These are phyloP conservation scores for Pseudocercospora pini-densiflorae DNA, from an alignment of 2,329 filamentous ascomycete genomes.

Conservation along the genomic window DNA sequence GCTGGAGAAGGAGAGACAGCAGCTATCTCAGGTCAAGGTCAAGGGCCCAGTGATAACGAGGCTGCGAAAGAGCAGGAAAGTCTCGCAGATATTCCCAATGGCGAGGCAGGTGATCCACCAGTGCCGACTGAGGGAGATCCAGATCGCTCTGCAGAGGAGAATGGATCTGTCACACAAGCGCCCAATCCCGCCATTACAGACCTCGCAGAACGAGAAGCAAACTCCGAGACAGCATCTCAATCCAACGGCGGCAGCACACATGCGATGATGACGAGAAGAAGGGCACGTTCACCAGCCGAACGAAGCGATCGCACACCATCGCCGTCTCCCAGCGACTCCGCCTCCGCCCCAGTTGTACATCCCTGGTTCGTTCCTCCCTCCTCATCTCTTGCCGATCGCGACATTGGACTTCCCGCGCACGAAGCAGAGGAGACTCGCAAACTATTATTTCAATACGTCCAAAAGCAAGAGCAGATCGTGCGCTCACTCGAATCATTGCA, in stretches of 20 bases:
- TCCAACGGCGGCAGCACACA: slow-evolving; percentile 50
- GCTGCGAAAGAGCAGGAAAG: neutral
- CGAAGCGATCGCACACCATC: slow-evolving; percentile 43
- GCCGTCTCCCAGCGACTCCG: slow-evolving; percentile 51
- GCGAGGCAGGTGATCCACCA: neutral
- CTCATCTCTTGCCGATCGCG: slow-evolving; percentile 66
- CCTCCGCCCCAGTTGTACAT: slow-evolving; percentile 62
- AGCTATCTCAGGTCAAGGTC: neutral
- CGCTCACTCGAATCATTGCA: slow-evolving; percentile 71
- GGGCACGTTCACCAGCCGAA: slow-evolving; percentile 48
- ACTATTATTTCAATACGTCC: slow-evolving; percentile 75
- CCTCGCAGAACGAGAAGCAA: slow-evolving; percentile 27
- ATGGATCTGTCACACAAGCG: slow-evolving; percentile 11
- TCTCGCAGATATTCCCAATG: neutral
- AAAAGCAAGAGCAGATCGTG: slow-evolving; percentile 84
- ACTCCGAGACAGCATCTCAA: slow-evolving; percentile 47
- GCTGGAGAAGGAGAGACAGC: neutral
- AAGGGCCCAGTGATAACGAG: neutral
- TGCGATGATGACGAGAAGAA: slow-evolving; percentile 61
- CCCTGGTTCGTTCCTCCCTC: slow-evolving; percentile 73
- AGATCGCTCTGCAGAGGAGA: slow-evolving; percentile 14
- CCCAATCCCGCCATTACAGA: slow-evolving; percentile 26
- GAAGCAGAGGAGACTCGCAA: slow-evolving; percentile 81
- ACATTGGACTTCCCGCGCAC: slow-evolving; percentile 70
- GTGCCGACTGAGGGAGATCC: neutral